These are phyloP conservation scores for Solanum dulcamara DNA, from an alignment of 257 asterid genomes.

Conservation along the genomic window DNA sequence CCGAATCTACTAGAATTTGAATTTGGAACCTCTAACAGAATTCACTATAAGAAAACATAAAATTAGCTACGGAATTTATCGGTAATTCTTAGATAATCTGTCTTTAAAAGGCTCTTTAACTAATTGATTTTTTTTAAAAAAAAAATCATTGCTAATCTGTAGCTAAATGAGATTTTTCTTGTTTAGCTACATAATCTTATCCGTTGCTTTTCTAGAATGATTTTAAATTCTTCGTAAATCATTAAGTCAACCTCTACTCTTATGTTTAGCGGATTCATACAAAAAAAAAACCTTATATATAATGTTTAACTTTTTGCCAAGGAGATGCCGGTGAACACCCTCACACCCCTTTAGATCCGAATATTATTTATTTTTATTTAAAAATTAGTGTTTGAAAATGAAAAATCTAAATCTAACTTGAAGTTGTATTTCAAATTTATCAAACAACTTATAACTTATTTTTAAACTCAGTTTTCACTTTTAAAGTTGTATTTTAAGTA, in stretches of 20 bases:
- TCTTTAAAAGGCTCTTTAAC: no score
- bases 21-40: neutral
- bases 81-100: no score
- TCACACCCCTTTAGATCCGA: neutral
- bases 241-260: neutral
- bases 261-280: neutral
- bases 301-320: no score
- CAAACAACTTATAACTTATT: neutral
- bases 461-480: neutral
- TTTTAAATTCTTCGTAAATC: no score
- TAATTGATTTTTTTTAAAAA: no score
- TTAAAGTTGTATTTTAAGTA: no score
- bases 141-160: neutral
- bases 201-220: no score
- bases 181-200: neutral
- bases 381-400: no score
- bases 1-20: no score
- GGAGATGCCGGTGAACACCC: accelerated
- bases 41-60: neutral
- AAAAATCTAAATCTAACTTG: no score
- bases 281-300: no score
- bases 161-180: neutral
- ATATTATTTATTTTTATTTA: no score
- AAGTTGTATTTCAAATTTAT: neutral
- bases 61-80: neutral